Base-by-base conservation (phyloP, 495 filamentous ascomycete genomes). In the Aspergillus bridgeri region DNA sequence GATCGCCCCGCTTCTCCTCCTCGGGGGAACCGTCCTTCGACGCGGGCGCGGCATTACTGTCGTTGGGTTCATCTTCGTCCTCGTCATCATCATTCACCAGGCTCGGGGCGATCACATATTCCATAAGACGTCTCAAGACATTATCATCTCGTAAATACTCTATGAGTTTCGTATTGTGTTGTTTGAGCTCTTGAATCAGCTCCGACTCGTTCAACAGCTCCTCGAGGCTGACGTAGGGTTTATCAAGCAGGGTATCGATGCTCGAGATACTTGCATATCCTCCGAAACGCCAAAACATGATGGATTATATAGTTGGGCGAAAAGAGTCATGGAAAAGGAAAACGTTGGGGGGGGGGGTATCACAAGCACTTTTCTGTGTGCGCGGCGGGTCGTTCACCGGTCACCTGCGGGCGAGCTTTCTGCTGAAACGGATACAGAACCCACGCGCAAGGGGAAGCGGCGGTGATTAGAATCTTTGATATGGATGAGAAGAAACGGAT, bases 271-370 rank as follows among this genome's bases (percentile, higher is more conserved):
- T 96, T 74, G 93, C 90, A 82, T 98, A 98, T 71, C 92, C 92
- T 79, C 95, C 92, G 78, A 97, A 97, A 73, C 92, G 86, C 92
- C 92, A 97, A 74, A 97, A 97, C 92, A 97, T 97, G 76, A 73
- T 91, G 87, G 69, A 71, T 66, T 79, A 75, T 71, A 70, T 70
- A 68, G 71, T 61, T 62, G 62, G 59, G 63, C 64, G 56, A 65
- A 67, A 67, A 64, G 60, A 72, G 60, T 75, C 77, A 79, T 75
- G 70, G 64, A 72, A 75, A 38, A 38, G 11, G 33, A 38, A 38
- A 38, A 38, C 11, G 29, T 9, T 4, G 33, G 17, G 17, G 17
- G 17, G 33, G 33, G 45, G 56, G 58, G 52, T 63, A 68, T 62
- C 60, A 60, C 52, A 61, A 60, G 50, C 58, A 45, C 47, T 51